phyloP scores from a whole-genome alignment of 2,329 filamentous ascomycete genomes.

The Calonectria pauciramosa region DNA sequence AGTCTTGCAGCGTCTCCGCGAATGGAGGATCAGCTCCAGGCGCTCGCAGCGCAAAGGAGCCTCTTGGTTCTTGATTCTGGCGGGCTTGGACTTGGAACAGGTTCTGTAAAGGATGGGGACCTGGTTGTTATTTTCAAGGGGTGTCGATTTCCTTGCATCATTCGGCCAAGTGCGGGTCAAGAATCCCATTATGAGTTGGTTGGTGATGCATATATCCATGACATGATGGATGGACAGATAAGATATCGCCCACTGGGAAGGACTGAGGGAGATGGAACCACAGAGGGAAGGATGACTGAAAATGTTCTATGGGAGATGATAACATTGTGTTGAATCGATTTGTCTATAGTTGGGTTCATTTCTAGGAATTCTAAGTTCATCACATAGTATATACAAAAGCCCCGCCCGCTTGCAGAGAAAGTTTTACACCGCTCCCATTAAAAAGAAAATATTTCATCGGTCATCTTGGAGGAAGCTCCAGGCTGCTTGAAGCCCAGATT shows the following conservation, averaged over 20 bases:
- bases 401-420: background rate
- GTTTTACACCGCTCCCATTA: slow-evolving; percentile 41
- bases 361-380: background rate
- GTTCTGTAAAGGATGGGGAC: background rate
- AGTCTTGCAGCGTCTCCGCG: background rate
- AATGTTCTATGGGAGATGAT: background rate
- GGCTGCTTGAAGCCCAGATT: slow-evolving; percentile 66
- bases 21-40: background rate
- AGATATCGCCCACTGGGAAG: background rate
- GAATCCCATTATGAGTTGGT: background rate
- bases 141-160: background rate
- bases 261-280: background rate
- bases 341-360: background rate
- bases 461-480: slow-evolving; percentile 63
- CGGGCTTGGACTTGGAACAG: background rate
- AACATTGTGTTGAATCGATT: background rate
- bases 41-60: background rate
- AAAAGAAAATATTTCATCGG: slow-evolving; percentile 69
- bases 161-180: background rate
- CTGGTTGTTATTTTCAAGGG: background rate
- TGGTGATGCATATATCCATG: background rate
- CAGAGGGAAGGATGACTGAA: background rate
- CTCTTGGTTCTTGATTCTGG: background rate
- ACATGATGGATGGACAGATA: background rate
- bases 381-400: background rate